These are phyloP conservation scores for Baorangia bicolor DNA, from an alignment of 768 basidiomycete species.

Conservation along the genomic window DNA sequence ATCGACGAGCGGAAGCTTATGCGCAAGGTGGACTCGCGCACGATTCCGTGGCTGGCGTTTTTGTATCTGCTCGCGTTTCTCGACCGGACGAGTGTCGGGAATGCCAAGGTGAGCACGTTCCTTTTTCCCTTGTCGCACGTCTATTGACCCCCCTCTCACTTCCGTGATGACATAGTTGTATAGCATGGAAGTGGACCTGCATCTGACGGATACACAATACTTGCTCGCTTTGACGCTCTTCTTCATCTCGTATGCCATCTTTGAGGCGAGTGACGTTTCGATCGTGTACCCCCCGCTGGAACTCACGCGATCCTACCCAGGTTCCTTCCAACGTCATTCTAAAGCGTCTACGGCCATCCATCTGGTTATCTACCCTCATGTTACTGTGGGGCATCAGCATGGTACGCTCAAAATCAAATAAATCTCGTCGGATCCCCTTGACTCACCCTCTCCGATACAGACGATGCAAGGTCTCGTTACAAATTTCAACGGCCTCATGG, in stretches of 20 bases:
- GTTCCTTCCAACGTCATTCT: conserved; percentile 73
- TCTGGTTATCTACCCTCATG: conserved; percentile 79
- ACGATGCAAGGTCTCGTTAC: conserved; percentile 71
- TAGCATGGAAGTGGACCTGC: conserved; percentile 53
- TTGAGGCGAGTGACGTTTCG: conserved; percentile 46
- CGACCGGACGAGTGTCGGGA: conserved; percentile 56
- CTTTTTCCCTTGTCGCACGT: neutral
- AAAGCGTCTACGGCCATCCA: conserved; percentile 69
- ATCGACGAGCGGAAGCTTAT: conserved; percentile 70
- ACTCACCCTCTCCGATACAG: conserved; percentile 36
- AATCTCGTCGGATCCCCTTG: neutral
- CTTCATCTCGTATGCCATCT: conserved; percentile 65
- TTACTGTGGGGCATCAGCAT: conserved; percentile 73
- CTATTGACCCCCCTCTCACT: neutral
- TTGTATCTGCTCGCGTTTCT: conserved; percentile 76
- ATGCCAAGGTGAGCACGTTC: conserved; percentile 25
- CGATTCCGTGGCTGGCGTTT: conserved; percentile 71
- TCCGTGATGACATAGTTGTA: conserved; percentile 49
- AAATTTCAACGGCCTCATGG: conserved; percentile 66
- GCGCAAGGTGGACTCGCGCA: conserved; percentile 65
- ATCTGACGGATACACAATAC: conserved; percentile 66
- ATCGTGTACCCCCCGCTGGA: neutral
- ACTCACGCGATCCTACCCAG: conserved; percentile 18
- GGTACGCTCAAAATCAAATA: conserved; percentile 38
- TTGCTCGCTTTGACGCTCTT: conserved; percentile 59